phyloP scores from a whole-genome alignment of 2,329 filamentous ascomycete species.

The Thelonectria discophora region DNA sequence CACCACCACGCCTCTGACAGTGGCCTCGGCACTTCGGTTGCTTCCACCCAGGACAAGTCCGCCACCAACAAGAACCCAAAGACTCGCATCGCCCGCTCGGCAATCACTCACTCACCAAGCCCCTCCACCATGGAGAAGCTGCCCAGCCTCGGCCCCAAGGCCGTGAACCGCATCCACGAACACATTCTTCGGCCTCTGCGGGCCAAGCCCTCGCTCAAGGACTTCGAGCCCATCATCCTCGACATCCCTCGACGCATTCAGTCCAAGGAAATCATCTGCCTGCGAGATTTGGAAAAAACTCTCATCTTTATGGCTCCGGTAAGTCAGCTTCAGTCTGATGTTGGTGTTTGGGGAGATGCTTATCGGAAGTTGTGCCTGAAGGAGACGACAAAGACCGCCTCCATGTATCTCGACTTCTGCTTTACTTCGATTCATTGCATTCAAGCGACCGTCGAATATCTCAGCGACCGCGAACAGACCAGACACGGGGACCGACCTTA shows the following conservation, averaged over 20 bases:
- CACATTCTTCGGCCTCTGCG: conserved; percentile 82
- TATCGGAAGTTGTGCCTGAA: conserved; percentile 76
- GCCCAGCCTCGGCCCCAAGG: conserved; percentile 71
- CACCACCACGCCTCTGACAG: conserved; percentile 84
- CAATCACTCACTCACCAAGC: conserved; percentile 68
- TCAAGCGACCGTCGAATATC: conserved; percentile 85
- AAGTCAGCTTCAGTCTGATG: conserved; percentile 72
- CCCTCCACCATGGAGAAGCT: conserved; percentile 59
- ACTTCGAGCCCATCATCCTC: conserved; percentile 82
- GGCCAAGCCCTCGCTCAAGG: conserved; percentile 74
- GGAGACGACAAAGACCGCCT: conserved; percentile 79
- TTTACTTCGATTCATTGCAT: conserved; percentile 89
- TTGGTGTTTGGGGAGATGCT: conserved; percentile 69
- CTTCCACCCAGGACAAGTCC: conserved; percentile 65
- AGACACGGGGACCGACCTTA: conserved; percentile 88
- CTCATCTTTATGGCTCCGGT: conserved; percentile 91
- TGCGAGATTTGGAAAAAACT: conserved; percentile 94
- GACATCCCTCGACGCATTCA: conserved; percentile 82
- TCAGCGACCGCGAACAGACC: conserved; percentile 86
- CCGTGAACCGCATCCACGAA: conserved; percentile 81
- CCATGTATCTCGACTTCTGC: conserved; percentile 85
- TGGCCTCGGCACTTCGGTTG: conserved; percentile 84
- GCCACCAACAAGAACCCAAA: conserved; percentile 50
- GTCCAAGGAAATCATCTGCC: conserved; percentile 85
- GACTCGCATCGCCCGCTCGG: conserved; percentile 56